phyloP scores from a whole-genome alignment of 2,329 filamentous ascomycete species.

The Cucurbitaria berberidis region DNA sequence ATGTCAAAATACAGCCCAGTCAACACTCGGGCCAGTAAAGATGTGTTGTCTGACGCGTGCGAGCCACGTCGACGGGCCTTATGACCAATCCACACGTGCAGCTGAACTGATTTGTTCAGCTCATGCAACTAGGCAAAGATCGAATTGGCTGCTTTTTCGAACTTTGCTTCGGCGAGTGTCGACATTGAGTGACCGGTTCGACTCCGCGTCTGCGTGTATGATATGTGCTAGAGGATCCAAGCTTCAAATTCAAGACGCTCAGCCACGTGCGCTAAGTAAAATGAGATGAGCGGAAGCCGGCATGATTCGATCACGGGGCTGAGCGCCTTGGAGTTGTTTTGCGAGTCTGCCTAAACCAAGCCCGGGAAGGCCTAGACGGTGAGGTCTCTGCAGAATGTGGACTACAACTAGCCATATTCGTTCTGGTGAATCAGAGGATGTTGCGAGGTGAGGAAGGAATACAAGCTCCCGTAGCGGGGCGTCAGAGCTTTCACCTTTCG shows the following conservation, averaged over 20 bases:
- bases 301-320: constrained; percentile 24
- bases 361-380: constrained; percentile 17
- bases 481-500: constrained; percentile 1
- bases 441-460: constrained; percentile 2
- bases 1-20: constrained; percentile 18
- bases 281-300: constrained; percentile 25
- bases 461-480: constrained; percentile 10
- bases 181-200: neutral
- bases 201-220: constrained; percentile 4
- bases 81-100: constrained; percentile 21
- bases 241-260: constrained; percentile 25
- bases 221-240: constrained; percentile 14
- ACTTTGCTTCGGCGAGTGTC: neutral
- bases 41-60: constrained; percentile 21
- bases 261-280: constrained; percentile 40
- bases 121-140: constrained; percentile 21
- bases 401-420: constrained; percentile 15
- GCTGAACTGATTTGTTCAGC: constrained; percentile 32
- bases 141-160: constrained; percentile 11
- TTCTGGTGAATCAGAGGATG: constrained; percentile 22
- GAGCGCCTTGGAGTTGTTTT: constrained; percentile 23
- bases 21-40: constrained; percentile 16
- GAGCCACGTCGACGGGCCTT: constrained; percentile 24
- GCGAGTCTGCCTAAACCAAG: constrained; percentile 30
- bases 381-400: constrained; percentile 12